These are phyloP conservation scores for Globisporangium paroecandrum DNA, from an alignment of 352 stramenopile species.

Conservation along the genomic window DNA sequence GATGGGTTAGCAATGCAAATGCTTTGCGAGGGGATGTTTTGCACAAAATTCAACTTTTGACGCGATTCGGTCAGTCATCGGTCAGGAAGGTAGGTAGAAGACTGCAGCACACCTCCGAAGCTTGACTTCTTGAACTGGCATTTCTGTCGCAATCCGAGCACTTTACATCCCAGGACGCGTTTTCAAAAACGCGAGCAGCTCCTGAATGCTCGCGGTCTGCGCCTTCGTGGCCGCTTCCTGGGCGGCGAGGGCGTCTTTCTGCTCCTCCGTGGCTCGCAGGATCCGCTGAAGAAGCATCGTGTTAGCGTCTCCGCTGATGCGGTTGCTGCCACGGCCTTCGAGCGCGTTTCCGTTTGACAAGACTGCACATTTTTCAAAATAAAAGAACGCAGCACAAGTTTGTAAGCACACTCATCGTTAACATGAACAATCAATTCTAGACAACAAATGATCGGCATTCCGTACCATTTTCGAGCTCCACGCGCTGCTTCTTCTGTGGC, in stretches of 20 bases:
- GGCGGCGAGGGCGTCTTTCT: not conserved
- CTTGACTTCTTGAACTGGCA: too few species aligned
- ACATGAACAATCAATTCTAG: not conserved
- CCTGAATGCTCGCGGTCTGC: not conserved
- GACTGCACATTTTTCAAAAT: not conserved
- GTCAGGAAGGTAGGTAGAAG: too few species aligned
- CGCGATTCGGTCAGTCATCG: too few species aligned
- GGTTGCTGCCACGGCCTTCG: not conserved
- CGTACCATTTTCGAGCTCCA: not conserved
- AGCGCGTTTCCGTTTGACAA: not conserved
- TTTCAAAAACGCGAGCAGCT: constrained; percentile 1
- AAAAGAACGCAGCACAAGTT: not conserved
- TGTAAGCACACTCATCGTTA: not conserved
- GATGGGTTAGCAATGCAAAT: too few species aligned
- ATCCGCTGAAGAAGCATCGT: not conserved
- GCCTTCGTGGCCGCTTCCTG: not conserved
- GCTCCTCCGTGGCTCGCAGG: not conserved
- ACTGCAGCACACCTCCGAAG: too few species aligned
- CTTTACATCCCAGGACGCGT: not conserved
- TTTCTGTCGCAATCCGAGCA: not conserved
- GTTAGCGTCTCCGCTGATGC: not conserved
- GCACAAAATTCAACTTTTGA: too few species aligned
- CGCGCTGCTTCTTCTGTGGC: not conserved
- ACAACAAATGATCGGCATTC: not conserved
- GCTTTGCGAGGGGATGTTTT: too few species aligned